Conservation (phyloP, 192 early-diverging fungal species). For the Coemansia biformis region DNA sequence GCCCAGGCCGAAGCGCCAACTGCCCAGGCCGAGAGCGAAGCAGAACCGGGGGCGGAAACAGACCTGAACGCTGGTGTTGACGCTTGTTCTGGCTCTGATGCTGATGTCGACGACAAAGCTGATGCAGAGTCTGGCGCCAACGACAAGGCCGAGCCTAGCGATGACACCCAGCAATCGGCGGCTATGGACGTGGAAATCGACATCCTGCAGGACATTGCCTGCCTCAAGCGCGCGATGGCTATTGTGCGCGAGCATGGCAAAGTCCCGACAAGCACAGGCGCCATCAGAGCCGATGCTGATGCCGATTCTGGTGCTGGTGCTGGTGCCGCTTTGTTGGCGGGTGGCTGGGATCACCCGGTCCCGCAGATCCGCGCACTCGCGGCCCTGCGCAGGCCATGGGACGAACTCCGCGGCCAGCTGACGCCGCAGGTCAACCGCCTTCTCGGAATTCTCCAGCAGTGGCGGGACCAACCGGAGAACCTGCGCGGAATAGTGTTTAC, state of each 20-base stretch:
- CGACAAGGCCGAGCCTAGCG: background rate
- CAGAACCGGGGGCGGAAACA: too few relatives aligned
- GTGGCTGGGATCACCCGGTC: constrained; percentile 9
- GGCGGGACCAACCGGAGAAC: constrained; percentile 33
- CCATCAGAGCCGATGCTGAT: too few relatives aligned
- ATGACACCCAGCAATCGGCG: background rate
- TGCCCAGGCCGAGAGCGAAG: too few relatives aligned
- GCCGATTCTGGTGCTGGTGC: too few relatives aligned
- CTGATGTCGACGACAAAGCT: background rate
- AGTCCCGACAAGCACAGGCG: background rate
- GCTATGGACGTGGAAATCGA: background rate
- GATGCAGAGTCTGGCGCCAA: background rate
- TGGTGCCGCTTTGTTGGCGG: background rate
- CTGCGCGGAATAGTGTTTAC: constrained; percentile 91
- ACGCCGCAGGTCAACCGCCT: constrained; percentile 70
- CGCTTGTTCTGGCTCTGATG: too few relatives aligned
- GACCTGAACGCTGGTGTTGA: too few relatives aligned
- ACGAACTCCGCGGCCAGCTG: constrained; percentile 23
- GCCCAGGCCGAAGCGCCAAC: too few relatives aligned
- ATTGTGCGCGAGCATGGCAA: constrained; percentile 15
- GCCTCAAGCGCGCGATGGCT: constrained; percentile 8
- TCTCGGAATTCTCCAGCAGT: constrained; percentile 57
- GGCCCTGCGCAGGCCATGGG: constrained; percentile 19
- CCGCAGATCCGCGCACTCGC: constrained; percentile 12
- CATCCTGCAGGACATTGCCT: constrained; percentile 6